Evolutionary conservation across 2,329 filamentous ascomycete genomes (phyloP), one percentile per base, ranked within the genome.

Genomic region (Stachybotrys echinatus): DNA sequence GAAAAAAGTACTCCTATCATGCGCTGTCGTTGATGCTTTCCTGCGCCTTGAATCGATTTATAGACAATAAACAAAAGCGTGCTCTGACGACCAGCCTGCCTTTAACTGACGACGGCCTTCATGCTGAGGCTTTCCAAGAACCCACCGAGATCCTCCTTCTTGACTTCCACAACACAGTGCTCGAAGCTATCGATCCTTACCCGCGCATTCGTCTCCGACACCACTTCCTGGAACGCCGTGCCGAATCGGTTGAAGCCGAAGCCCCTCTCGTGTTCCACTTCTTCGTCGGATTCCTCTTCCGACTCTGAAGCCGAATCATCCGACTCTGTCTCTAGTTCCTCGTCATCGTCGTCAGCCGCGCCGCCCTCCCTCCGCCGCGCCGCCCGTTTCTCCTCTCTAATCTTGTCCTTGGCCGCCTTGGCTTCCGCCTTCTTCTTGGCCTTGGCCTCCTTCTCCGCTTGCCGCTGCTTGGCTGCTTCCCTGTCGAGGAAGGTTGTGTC

Each of bases 151-250:
- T 97, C 94, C 65, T 97, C 94, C 74, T 96, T 96, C 70, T 86
- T 86, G n/a, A 99, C 92, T 67, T 99, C 94, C 44, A 97, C 92
- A 7, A 97, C 94, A 62, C 90, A 95, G 66, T 96, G 89, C 70
- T 99, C 94, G 62, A 99, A 99, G 67, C 89, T 95, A 69, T 99
- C 94, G 64, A 96, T 95, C 52, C 91, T 77, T 19, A 97, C 91
- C 17, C 92, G 74, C 1, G 92, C 89, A 52, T 86, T 94, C 17
- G 92, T 97, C 74, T 96, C 90, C 47, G 87, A 82, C 2, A 96
- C 88, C 1, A 97, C 94, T 63, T 96, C 91, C 65, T 96, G 91
- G 67, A 99, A 99, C 3, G 94, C 92, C 60, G 87, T 91, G 7
- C 94, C 94, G 62, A 99, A 99, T 46, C 88, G 83, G 69, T 97